phyloP scores from a whole-genome alignment of 768 basidiomycete genomes.

The Lactarius evosmus region DNA sequence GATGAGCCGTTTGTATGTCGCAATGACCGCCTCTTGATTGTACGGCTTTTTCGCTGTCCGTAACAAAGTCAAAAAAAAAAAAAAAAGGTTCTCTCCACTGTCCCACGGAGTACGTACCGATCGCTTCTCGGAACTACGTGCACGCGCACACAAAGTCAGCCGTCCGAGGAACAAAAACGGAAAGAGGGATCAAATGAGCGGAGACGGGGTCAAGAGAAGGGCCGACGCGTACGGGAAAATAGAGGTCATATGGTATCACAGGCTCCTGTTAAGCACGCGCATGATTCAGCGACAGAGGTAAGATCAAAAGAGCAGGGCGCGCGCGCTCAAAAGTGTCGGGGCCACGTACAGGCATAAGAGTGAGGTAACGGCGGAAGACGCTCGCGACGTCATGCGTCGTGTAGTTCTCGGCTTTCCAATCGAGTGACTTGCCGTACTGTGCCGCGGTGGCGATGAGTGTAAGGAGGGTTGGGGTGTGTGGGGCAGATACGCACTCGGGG shows the following conservation, averaged over 20 bases:
- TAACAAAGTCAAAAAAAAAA: slow-evolving; percentile 9
- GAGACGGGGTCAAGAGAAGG: not conserved
- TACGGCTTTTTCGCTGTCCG: slow-evolving; percentile 63
- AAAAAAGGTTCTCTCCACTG: not conserved
- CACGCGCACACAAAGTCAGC: not conserved
- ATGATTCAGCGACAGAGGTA: slow-evolving; percentile 16
- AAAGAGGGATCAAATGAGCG: slow-evolving; percentile 26
- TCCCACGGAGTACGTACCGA: slow-evolving; percentile 47
- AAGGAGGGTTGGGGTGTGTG: not conserved
- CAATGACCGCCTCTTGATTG: slow-evolving; percentile 68
- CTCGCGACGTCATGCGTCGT: slow-evolving; percentile 98
- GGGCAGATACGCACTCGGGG: slow-evolving; percentile 60
- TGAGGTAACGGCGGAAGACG: slow-evolving; percentile 92
- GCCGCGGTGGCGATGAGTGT: slow-evolving; percentile 11
- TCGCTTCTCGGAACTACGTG: slow-evolving; percentile 69
- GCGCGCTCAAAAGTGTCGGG: slow-evolving; percentile 8
- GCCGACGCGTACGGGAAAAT: slow-evolving; percentile 67
- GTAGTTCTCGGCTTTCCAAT: slow-evolving; percentile 83
- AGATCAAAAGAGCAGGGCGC: not conserved
- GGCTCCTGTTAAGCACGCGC: slow-evolving; percentile 61
- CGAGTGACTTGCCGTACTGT: slow-evolving; percentile 90
- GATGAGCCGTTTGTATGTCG: slow-evolving; percentile 82
- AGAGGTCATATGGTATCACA: slow-evolving; percentile 88
- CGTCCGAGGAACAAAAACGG: not conserved
- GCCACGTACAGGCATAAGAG: slow-evolving; percentile 86